Base-by-base conservation (phyloP, 345 rosid species). In the Acer negundo region DNA sequence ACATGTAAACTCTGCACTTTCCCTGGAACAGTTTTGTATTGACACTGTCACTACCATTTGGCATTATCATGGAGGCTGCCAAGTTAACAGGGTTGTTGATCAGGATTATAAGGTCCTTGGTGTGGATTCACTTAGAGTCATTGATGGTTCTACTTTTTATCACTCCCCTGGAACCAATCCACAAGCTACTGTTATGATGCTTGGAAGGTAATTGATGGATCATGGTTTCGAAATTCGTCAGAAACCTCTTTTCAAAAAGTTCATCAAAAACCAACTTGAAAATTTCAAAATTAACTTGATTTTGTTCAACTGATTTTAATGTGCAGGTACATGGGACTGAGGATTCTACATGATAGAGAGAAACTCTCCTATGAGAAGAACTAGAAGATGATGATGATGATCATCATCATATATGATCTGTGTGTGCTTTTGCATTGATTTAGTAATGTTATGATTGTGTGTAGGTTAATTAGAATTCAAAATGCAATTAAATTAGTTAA, bases 31-130 rank as follows among this genome's bases (percentile, higher is more conserved):
- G 40, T 92, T 87, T 74, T 90, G 94, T 76, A 84, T 58, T 0
- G 91, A 88, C 77, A 89, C 93, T 7, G 97, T 88, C 26, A 83
- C 80, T 87, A 92, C 94, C 1, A 85, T 90, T 23, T 92, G 93
- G 93, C 97, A 88, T 74, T 92, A 89, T 70, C 94, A 89, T 69
- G 94, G 93, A 35, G 97, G 94, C 47, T 92, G 97, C 40, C 93
- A 84, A 79, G 87, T 89, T 28, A 88, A 89, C 15, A 82, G 69
- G 58, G 97, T 90, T 26, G 89, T 90, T 7, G 94, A 92, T 80
- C 79, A 28, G 42, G 83, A 89, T 70, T 90, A 86, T 74, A 86
- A 70, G 69, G 97, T 90, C 3, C 11, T 82, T 69, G 92, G 97
- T 6, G 78, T 89, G 9, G 91, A 88, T 73, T 77, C 76, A 1